Evolutionary conservation across 140 eudicot species (phyloP).

Genomic region (Anethum foeniculum): DNA sequence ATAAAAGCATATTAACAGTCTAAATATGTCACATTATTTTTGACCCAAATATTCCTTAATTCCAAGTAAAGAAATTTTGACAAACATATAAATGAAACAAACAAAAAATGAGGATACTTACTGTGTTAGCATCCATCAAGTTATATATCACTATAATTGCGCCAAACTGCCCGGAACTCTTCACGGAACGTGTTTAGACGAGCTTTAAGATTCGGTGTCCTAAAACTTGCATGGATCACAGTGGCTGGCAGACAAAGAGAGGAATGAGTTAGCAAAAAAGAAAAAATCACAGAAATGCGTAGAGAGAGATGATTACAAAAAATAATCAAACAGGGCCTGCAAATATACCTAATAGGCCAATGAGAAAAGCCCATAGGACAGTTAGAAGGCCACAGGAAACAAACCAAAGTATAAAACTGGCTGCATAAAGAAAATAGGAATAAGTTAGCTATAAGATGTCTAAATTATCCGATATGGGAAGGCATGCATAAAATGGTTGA

Average conservation of each 20-base stretch:
- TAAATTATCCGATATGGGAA: not conserved
- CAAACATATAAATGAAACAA: constrained; percentile 2
- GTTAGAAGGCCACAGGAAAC: constrained; percentile 77
- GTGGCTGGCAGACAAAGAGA: constrained; percentile 45
- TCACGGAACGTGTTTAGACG: constrained; percentile 94
- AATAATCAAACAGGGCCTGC: constrained; percentile 8
- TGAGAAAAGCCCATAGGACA: constrained; percentile 56
- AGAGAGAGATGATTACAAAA: not conserved
- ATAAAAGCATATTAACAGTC: not conserved
- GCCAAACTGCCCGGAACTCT: constrained; percentile 99
- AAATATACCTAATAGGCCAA: constrained; percentile 67
- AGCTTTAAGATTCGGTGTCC: constrained; percentile 95
- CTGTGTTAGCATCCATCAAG: constrained; percentile 20
- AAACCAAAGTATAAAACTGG: constrained; percentile 79
- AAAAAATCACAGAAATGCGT: not conserved
- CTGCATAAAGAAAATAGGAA: constrained; percentile 34
- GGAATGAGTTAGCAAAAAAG: constrained; percentile 13
- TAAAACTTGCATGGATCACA: constrained; percentile 80
- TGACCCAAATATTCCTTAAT: not conserved
- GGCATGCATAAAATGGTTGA: constrained; percentile 1
- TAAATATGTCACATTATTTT: not conserved
- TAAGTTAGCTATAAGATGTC: constrained; percentile 5
- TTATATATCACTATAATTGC: constrained; percentile 89
- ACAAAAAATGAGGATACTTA: constrained; percentile 10
- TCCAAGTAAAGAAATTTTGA: not conserved